Evolutionary conservation across 2,329 filamentous ascomycete genomes (phyloP), one percentile per base, ranked within the genome.

Genomic region (Exophiala phaeomuriformis): DNA sequence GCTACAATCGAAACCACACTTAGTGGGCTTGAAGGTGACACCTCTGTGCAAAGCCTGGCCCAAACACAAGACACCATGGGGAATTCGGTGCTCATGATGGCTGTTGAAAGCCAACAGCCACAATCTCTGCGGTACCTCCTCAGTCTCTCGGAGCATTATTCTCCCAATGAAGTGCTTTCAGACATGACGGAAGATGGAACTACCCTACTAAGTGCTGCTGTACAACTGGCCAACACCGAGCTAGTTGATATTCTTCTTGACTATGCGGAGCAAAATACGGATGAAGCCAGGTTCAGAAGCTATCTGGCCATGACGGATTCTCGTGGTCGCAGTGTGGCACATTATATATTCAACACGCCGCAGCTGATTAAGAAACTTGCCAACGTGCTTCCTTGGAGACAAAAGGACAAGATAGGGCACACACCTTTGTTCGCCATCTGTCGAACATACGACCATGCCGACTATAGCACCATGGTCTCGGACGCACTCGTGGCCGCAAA

Each of bases 371-470:
- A 76, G 42, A 78, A 80, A 51, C 84, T 97, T 56, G 90, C 90
- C 1, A 77, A 79, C 55, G 72, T 91, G 60, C 75, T 98, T 49
- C 87, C 89, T 5, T 98, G 93, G 93, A 81, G 83, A 53, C 82
- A 94, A 68, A 89, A 85, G 61, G 93, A 98, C 69, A 94, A 90
- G 68, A 96, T 97, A 66, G 93, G 93, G 0, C 93, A 97, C 70
- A 98, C 94, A n/a, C 94, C 93, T 1, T 74, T 98, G 5, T 97
- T 98, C 68, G 93, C 93, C 1, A 76, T 97, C 1, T 97, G 90
- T 68, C 83, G 93, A 63, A 97, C 90, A 0, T 98, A 98, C 65
- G 93, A 98, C 66, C 90, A 98, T 68, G 78, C 83, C 1, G 79
- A 90, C 62, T 98, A 98, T 69, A 80, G 82, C 49, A 75, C 77